A percentile compares a stretch with the other conserved stretches of the same genome.
These are phyloP conservation scores for Leishmania major DNA, from an alignment of 208 protist genomes.

Conservation along the genomic window DNA sequence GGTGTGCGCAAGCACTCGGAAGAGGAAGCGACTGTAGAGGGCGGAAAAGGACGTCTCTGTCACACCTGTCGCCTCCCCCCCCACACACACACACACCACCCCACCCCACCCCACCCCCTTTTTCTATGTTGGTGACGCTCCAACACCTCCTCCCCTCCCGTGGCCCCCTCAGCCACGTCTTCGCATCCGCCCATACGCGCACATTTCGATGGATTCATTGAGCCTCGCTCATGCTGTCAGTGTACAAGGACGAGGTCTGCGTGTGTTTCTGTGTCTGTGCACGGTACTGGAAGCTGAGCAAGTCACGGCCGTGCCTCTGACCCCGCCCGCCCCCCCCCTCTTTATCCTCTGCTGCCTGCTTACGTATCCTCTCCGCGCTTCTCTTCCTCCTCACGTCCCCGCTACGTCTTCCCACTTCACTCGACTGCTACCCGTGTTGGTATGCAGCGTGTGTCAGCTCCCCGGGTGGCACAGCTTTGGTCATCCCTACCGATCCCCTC, in stretches of 20 bases:
- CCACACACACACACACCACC: too few species aligned
- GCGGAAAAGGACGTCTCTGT: background rate
- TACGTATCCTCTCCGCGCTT: background rate
- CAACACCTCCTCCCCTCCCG: too few species aligned
- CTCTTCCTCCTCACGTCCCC: background rate
- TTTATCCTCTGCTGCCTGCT: background rate
- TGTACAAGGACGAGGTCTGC: background rate
- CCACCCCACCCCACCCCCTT: too few species aligned
- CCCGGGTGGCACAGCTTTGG: background rate
- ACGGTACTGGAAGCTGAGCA: background rate
- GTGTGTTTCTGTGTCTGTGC: background rate
- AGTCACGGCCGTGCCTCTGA: background rate
- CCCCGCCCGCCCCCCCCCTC: background rate
- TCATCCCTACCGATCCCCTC: background rate
- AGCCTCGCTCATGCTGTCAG: background rate
- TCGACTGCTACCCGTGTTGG: background rate
- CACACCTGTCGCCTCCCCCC: background rate
- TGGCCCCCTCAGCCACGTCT: too few species aligned
- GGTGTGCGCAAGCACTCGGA: too few species aligned
- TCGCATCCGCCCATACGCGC: background rate
- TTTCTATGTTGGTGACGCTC: too few species aligned
- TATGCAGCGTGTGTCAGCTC: background rate
- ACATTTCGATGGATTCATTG: background rate
- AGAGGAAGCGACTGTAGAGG: background rate
- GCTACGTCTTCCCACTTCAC: background rate